Evolutionary conservation across 495 filamentous ascomycete species (phyloP).

Genomic region (Penicillium longicatenatum): DNA sequence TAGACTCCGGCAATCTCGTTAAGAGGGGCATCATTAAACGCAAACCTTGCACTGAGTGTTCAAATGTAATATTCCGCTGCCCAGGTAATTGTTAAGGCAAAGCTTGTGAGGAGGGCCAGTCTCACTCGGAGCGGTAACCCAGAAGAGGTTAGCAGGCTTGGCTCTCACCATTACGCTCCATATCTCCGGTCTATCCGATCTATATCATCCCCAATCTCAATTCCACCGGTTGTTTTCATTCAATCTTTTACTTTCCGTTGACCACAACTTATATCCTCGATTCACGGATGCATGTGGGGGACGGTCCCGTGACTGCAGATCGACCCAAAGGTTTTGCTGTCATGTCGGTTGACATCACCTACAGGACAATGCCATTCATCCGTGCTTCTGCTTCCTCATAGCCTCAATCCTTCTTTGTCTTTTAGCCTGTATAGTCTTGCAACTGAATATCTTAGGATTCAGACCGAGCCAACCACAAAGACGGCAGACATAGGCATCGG

Average conservation of each 20-base stretch:
- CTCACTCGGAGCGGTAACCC: neutral
- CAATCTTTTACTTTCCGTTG: neutral
- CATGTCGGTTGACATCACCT: conserved; percentile 5
- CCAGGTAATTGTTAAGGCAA: too few relatives aligned
- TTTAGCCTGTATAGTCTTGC: neutral
- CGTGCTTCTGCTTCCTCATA: neutral
- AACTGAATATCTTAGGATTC: neutral
- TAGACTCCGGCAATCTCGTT: too few relatives aligned
- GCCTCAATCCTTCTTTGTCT: neutral
- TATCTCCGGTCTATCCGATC: neutral
- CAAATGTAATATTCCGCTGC: too few relatives aligned
- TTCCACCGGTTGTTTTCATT: neutral
- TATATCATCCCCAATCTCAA: neutral
- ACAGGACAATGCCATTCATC: neutral
- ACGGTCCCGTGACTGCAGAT: conserved; percentile 21
- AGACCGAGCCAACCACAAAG: neutral
- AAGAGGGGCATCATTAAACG: too few relatives aligned
- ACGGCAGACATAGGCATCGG: neutral
- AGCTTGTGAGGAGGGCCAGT: too few relatives aligned
- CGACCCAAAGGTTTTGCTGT: conserved; percentile 2
- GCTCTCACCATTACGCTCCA: neutral
- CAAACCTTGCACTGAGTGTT: too few relatives aligned
- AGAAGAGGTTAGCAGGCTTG: conserved; percentile 5
- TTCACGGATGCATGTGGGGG: conserved; percentile 5
- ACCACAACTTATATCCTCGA: neutral